Conservation (phyloP, 768 basidiomycete species). For the Boletus vermiculosoides region DNA sequence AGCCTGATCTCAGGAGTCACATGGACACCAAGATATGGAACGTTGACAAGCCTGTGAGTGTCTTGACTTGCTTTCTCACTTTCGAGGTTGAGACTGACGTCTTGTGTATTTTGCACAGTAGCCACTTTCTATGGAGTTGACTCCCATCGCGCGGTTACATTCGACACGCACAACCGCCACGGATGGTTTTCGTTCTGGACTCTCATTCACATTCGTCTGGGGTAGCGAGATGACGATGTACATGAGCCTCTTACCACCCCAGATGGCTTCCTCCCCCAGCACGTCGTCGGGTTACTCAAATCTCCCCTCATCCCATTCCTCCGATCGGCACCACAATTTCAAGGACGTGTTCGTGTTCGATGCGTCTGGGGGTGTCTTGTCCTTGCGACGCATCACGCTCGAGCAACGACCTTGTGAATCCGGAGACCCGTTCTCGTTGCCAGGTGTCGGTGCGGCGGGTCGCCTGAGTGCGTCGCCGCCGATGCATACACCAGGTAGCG, state of each 20-base stretch:
- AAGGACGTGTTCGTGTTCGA: conserved; percentile 74
- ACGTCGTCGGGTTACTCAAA: conserved; percentile 31
- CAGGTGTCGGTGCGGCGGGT: conserved; percentile 47
- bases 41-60: conserved; percentile 43
- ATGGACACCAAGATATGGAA: conserved; percentile 59
- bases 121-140: conserved; percentile 51
- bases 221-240: conserved; percentile 36
- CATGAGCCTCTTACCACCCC: conserved; percentile 36
- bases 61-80: background rate
- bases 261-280: conserved; percentile 26
- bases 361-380: conserved; percentile 52
- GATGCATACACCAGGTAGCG: conserved; percentile 16
- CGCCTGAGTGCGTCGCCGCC: conserved; percentile 34
- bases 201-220: conserved; percentile 57
- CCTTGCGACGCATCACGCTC: conserved; percentile 52
- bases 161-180: conserved; percentile 29
- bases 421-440: conserved; percentile 39
- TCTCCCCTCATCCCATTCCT: conserved; percentile 29
- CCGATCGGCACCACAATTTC: conserved; percentile 42
- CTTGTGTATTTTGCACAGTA: conserved; percentile 36
- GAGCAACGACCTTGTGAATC: conserved; percentile 35
- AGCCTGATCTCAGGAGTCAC: conserved; percentile 60
- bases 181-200: conserved; percentile 36
- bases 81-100: background rate
- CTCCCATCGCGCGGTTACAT: conserved; percentile 57